Conservation (phyloP, 2,329 filamentous ascomycete genomes). For the Phaeosphaeriaceae sp. region DNA sequence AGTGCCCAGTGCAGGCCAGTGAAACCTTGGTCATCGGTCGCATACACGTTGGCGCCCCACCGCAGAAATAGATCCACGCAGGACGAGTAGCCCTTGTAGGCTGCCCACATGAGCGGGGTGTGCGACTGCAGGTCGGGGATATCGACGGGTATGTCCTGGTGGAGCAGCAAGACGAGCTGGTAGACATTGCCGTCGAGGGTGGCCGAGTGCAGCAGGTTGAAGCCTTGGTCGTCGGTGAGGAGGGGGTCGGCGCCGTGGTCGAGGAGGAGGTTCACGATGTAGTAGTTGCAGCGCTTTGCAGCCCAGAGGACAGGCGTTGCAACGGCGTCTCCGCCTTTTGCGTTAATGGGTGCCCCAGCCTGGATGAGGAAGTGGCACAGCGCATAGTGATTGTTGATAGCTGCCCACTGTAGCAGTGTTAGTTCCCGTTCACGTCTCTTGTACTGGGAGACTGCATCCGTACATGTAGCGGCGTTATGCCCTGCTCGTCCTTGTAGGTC, state of each 20-base stretch:
- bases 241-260: conserved; percentile 92
- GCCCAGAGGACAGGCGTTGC: conserved; percentile 97
- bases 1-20: conserved; percentile 96
- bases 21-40: conserved; percentile 89
- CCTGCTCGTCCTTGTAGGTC: conserved; percentile 85
- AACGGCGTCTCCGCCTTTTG: conserved; percentile 92
- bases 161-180: conserved; percentile 84
- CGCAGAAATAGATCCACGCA: conserved; percentile 91
- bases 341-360: conserved; percentile 87
- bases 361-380: conserved; percentile 96
- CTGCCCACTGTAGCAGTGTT: conserved; percentile 76
- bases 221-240: conserved; percentile 91
- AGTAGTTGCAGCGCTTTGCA: conserved; percentile 94
- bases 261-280: conserved; percentile 90
- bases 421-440: conserved; percentile 1
- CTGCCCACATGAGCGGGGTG: conserved; percentile 97
- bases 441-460: conserved; percentile 20
- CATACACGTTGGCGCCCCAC: conserved; percentile 94
- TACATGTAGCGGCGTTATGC: conserved; percentile 95
- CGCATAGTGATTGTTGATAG: conserved; percentile 97
- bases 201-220: conserved; percentile 94
- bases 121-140: conserved; percentile 88
- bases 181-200: conserved; percentile 97
- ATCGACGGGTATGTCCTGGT: conserved; percentile 95
- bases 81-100: conserved; percentile 93